These are phyloP conservation scores for Ascochyta koolunga DNA, from an alignment of 2,329 filamentous ascomycete genomes.

Conservation along the genomic window DNA sequence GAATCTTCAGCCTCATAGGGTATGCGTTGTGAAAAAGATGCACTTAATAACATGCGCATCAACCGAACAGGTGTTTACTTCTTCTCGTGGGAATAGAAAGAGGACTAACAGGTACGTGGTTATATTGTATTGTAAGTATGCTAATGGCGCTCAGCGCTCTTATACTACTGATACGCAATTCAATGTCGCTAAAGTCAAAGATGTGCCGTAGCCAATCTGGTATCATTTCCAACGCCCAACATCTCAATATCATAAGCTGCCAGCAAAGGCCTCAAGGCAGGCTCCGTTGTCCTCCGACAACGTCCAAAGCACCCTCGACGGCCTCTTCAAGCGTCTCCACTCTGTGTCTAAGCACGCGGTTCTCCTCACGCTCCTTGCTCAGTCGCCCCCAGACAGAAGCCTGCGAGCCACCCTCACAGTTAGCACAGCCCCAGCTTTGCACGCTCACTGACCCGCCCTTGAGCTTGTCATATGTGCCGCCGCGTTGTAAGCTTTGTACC, in stretches of 20 bases:
- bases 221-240: conserved; percentile 5
- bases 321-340: conserved; percentile 61
- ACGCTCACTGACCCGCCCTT: conserved; percentile 47
- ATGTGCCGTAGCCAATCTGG: conserved; percentile 4
- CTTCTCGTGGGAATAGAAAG: neutral
- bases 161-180: conserved; percentile 4
- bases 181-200: conserved; percentile 4
- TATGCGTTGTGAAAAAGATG: no score
- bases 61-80: neutral
- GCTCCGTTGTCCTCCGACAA: conserved; percentile 51
- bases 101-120: neutral
- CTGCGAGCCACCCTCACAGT: conserved; percentile 47
- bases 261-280: neutral
- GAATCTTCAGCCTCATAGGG: no score
- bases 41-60: neutral
- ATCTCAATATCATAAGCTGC: neutral
- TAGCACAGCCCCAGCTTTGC: conserved; percentile 41
- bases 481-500: conserved; percentile 37
- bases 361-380: conserved; percentile 62
- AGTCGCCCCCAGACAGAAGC: conserved; percentile 58
- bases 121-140: conserved; percentile 3
- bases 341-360: conserved; percentile 57
- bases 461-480: conserved; percentile 49
- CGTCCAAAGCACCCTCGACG: conserved; percentile 62
- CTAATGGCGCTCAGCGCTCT: neutral